Evolutionary conservation across 2,329 filamentous ascomycete species (phyloP).

Genomic region (Talaromyces sp.): DNA sequence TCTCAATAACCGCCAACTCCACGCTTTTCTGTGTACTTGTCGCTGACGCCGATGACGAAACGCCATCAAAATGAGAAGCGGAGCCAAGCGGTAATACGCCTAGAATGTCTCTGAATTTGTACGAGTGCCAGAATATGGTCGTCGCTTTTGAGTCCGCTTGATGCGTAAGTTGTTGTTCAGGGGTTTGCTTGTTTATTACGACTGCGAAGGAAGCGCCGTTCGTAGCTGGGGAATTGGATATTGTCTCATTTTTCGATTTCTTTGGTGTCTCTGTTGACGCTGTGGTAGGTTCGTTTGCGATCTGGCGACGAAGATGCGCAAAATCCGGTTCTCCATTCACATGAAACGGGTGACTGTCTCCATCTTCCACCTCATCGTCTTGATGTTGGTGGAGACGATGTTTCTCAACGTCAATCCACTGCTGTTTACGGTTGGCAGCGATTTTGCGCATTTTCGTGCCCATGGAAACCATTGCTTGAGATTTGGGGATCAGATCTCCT

Average conservation of each 20-base stretch:
- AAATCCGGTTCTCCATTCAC: constrained; percentile 28
- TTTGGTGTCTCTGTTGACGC: not conserved
- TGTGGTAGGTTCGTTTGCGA: constrained; percentile 17
- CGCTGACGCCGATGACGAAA: constrained; percentile 25
- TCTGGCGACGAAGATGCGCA: constrained; percentile 29
- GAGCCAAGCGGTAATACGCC: constrained; percentile 61
- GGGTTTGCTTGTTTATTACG: constrained; percentile 25
- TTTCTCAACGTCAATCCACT: constrained; percentile 36
- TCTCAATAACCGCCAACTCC: constrained; percentile 85
- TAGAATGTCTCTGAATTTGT: constrained; percentile 91
- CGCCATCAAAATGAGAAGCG: constrained; percentile 5
- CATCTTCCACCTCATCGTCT: constrained; percentile 29
- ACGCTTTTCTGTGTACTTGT: constrained; percentile 29
- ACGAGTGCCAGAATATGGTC: constrained; percentile 66
- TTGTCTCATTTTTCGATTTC: not conserved
- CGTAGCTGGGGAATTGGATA: not conserved
- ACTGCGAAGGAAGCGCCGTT: constrained; percentile 26
- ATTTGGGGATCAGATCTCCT: constrained; percentile 51
- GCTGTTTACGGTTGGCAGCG: constrained; percentile 35
- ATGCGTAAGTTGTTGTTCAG: not conserved
- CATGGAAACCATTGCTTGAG: constrained; percentile 43
- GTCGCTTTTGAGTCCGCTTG: not conserved
- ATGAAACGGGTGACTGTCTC: constrained; percentile 32
- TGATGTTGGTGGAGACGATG: constrained; percentile 21
- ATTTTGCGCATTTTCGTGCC: constrained; percentile 51